These are phyloP conservation scores for Cylindrodendrum hubeiense DNA, from an alignment of 2,329 filamentous ascomycete species.

Conservation along the genomic window DNA sequence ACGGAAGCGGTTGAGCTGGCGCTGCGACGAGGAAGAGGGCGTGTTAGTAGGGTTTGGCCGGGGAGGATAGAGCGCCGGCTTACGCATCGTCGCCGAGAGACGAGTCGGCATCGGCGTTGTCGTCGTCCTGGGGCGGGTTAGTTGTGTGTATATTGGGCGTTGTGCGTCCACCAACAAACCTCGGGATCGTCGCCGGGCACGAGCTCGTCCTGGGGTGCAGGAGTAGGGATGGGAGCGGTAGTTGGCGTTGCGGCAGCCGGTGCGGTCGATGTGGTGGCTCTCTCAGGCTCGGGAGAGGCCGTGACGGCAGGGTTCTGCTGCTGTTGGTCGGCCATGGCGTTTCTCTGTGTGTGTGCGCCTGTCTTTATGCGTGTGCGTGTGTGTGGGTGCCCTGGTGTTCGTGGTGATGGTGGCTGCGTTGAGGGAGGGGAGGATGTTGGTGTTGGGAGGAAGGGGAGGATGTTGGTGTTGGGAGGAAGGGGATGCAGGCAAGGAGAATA, in stretches of 20 bases:
- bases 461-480: not conserved
- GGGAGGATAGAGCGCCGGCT: slow-evolving; percentile 8
- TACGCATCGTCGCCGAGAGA: slow-evolving; percentile 39
- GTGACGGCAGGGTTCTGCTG: not conserved
- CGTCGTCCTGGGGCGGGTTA: slow-evolving; percentile 2
- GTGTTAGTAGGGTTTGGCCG: not conserved
- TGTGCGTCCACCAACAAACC: slow-evolving; percentile 7
- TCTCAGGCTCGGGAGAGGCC: not conserved
- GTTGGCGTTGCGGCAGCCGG: slow-evolving; percentile 8
- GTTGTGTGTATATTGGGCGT: not conserved
- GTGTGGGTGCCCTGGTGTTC: too few relatives aligned
- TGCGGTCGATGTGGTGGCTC: not conserved
- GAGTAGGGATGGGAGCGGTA: slow-evolving; percentile 22
- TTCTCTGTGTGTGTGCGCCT: not conserved
- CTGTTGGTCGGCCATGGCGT: slow-evolving; percentile 9
- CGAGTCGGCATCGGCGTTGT: slow-evolving; percentile 37
- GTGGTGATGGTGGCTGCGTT: too few relatives aligned
- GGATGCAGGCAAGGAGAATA: too few relatives aligned
- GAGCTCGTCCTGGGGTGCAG: slow-evolving; percentile 34
- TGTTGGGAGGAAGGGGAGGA: not conserved
- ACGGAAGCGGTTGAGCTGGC: slow-evolving; percentile 24
- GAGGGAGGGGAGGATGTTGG: not conserved
- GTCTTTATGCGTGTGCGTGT: not conserved
- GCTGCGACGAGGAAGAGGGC: slow-evolving; percentile 1
- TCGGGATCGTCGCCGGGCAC: slow-evolving; percentile 37